phyloP scores from a whole-genome alignment of 257 asterid genomes.

The Ophiorrhiza pumila region DNA sequence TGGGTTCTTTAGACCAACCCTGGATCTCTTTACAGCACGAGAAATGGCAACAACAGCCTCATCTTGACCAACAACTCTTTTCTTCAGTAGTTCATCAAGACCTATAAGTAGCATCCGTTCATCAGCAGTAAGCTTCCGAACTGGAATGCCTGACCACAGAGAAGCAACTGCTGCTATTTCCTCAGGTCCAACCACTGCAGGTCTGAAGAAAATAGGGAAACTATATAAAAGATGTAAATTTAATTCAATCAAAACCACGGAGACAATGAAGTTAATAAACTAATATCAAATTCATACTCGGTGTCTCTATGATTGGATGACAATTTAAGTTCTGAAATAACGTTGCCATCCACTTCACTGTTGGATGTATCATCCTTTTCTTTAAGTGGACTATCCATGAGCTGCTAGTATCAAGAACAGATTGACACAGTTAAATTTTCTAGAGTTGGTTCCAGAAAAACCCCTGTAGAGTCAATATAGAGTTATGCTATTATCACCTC shows the following conservation, averaged over 20 bases:
- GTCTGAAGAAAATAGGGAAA: slow-evolving; percentile 37
- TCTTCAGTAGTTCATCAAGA: slow-evolving; percentile 82
- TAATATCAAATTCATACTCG: slow-evolving; percentile 57
- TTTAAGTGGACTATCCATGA: slow-evolving; percentile 38
- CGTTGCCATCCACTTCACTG: slow-evolving; percentile 38
- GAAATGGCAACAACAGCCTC: slow-evolving; percentile 89
- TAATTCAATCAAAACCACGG: slow-evolving; percentile 7
- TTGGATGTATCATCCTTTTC: slow-evolving; percentile 36
- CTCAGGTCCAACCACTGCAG: slow-evolving; percentile 69
- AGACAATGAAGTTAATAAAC: slow-evolving; percentile 18
- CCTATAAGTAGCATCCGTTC: slow-evolving; percentile 73
- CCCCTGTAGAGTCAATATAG: background rate
- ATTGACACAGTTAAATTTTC: slow-evolving; percentile 21
- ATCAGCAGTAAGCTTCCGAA: slow-evolving; percentile 75
- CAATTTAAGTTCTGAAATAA: slow-evolving; percentile 29
- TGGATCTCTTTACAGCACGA: slow-evolving; percentile 96
- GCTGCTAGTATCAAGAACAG: slow-evolving; percentile 37
- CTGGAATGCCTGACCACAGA: slow-evolving; percentile 89
- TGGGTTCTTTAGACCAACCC: slow-evolving; percentile 93
- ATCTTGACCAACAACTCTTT: slow-evolving; percentile 95
- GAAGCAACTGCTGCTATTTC: slow-evolving; percentile 96
- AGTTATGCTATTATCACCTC: slow-evolving; percentile 43
- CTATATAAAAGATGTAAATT: slow-evolving; percentile 10
- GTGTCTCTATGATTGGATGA: slow-evolving; percentile 36
- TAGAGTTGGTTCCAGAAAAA: background rate